Evolutionary conservation across 2,329 filamentous ascomycete species (phyloP).

Genomic region (Fusarium armeniacum): DNA sequence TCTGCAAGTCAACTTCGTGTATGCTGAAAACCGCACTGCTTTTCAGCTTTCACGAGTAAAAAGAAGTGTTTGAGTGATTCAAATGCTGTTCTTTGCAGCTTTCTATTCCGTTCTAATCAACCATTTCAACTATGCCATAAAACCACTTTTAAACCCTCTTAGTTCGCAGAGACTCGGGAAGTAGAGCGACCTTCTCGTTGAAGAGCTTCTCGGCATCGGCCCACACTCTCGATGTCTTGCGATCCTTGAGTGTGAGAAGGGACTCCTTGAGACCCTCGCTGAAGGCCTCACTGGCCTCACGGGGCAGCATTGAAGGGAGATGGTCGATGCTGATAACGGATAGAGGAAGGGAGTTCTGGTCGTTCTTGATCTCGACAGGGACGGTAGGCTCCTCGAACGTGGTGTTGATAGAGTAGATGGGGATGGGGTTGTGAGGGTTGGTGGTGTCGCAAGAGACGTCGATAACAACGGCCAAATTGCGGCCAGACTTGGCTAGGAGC

Average conservation of each 20-base stretch:
- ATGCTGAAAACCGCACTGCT: background rate
- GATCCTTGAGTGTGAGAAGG: conserved; percentile 82
- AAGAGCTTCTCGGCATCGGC: conserved; percentile 86
- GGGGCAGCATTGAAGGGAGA: conserved; percentile 83
- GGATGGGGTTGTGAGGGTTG: conserved; percentile 78
- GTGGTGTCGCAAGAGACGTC: conserved; percentile 84
- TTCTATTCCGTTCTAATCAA: conserved; percentile 38
- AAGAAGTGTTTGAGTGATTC: background rate
- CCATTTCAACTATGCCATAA: conserved; percentile 17
- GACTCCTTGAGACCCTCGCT: conserved; percentile 82
- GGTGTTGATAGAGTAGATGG: conserved; percentile 86
- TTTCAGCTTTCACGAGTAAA: background rate
- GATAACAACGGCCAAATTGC: conserved; percentile 84
- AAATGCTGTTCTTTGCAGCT: conserved; percentile 15
- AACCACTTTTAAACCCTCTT: conserved; percentile 43
- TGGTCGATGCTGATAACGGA: conserved; percentile 92
- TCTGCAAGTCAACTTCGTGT: background rate
- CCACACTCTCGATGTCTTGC: conserved; percentile 83
- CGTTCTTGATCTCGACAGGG: conserved; percentile 72
- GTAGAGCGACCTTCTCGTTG: conserved; percentile 77
- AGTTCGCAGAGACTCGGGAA: conserved; percentile 45
- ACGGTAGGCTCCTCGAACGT: conserved; percentile 93
- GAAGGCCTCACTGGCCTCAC: conserved; percentile 90
- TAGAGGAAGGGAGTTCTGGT: conserved; percentile 67
- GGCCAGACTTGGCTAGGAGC: conserved; percentile 72